These are phyloP conservation scores for Leptodontidium sp. DNA, from an alignment of 2,329 filamentous ascomycete species.

Conservation along the genomic window DNA sequence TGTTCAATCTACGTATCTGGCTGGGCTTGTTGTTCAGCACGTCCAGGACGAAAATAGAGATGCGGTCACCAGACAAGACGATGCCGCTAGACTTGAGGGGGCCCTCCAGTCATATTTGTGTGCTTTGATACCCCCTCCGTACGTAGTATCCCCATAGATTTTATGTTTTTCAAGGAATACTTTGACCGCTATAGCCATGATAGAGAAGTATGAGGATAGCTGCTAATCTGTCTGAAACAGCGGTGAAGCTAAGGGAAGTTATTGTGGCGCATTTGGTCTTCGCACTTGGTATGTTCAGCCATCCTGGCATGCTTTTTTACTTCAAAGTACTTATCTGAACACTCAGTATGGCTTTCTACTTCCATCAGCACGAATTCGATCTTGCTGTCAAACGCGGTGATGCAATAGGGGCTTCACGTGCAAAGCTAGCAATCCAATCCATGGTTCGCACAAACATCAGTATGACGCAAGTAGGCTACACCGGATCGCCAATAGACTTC, in stretches of 20 bases:
- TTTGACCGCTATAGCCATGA: not conserved
- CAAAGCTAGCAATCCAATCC: constrained; percentile 25
- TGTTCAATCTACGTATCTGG: constrained; percentile 31
- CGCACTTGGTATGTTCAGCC: constrained; percentile 19
- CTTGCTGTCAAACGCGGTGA: constrained; percentile 5
- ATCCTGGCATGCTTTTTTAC: not conserved
- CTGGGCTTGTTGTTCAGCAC: constrained; percentile 28
- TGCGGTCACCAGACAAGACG: constrained; percentile 5
- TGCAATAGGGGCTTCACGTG: constrained; percentile 1
- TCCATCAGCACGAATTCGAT: constrained; percentile 26
- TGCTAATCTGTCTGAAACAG: not conserved
- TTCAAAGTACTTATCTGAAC: not conserved
- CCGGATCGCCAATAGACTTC: constrained; percentile 28
- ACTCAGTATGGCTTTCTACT: constrained; percentile 23
- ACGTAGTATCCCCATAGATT: not conserved
- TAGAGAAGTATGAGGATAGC: not conserved
- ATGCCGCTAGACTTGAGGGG: constrained; percentile 27
- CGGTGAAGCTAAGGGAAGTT: constrained; percentile 26
- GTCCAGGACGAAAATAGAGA: constrained; percentile 19
- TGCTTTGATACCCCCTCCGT: constrained; percentile 31
- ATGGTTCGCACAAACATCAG: constrained; percentile 24
- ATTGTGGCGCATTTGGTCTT: constrained; percentile 31
- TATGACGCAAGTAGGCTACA: constrained; percentile 2
- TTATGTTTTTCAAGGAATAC: not conserved
- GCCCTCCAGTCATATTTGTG: constrained; percentile 30